Evolutionary conservation across 2,329 filamentous ascomycete genomes (phyloP).

Genomic region (Fusarium palustre): DNA sequence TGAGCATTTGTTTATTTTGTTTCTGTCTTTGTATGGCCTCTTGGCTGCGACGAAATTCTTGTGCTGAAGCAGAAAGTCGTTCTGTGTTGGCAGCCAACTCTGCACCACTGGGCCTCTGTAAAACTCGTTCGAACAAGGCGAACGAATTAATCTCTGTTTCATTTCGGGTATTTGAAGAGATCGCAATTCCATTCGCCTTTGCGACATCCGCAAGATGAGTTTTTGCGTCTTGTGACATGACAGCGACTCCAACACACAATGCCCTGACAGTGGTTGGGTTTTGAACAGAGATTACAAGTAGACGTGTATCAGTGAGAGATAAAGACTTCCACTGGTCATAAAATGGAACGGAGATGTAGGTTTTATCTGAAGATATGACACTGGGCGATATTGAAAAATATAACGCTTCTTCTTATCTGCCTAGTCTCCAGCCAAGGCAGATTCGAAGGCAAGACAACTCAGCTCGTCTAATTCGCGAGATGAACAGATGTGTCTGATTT

Average conservation of each 20-base stretch:
- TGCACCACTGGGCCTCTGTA: background rate
- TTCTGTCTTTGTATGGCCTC: background rate
- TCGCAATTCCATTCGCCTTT: background rate
- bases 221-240: background rate
- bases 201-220: fast-evolving
- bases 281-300: background rate
- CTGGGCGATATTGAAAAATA: background rate
- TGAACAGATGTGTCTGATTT: no score
- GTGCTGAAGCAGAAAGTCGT: background rate
- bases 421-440: slow-evolving; percentile 24
- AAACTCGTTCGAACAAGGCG: background rate
- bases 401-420: background rate
- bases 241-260: no score
- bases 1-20: background rate
- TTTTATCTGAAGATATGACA: background rate
- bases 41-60: slow-evolving; percentile 4
- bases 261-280: background rate
- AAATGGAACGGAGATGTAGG: no score
- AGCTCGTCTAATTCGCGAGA: background rate
- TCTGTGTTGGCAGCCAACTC: slow-evolving; percentile 7
- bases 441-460: background rate
- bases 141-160: background rate
- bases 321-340: no score
- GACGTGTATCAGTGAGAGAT: background rate
- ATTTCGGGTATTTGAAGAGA: background rate